Base-by-base conservation (phyloP, 164 flowering plant species). In the grape (Vitis vinifera) region DNA sequence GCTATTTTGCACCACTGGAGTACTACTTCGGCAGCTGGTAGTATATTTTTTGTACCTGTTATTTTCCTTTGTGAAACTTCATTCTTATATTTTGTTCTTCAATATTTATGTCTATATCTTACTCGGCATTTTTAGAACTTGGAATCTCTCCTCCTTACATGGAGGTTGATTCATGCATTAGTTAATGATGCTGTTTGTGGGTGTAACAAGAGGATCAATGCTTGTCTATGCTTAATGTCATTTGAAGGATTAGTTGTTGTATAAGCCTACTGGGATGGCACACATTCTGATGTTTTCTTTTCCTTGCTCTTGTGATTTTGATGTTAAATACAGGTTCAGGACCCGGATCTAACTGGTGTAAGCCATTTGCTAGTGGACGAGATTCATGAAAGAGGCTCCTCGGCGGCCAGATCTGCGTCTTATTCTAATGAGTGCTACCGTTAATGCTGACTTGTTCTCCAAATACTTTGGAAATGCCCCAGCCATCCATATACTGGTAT, bases 311-410 rank as follows among this genome's bases (percentile, higher is more conserved):
- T 50, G 15, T 73, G 23, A 63, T n/a, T 65, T 69, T 76, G 23
- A 29, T 72, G 51, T 55, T 29, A n/a, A 69, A 68, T 53, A 62
- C 91, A 94, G 99, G 91, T 91, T 74, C 85, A 88, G 69, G 97
- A 94, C 68, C 97, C 99, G 47, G 63, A 78, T 61, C 79, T 94
- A 64, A 82, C 83, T 69, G 92, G 95, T 65, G 85, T 91, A 53
- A 94, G 92, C 83, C 97, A 94, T 85, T 82, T 94, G 82, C 74
- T 94, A 59, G 97, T 94, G 57, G 99, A 94, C 82, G 99, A 94
- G 85, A 94, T 94, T 70, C 99, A 94, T 85, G 99, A 94, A 85
- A 87, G 99, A 82, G 99, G 99, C 67, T 71, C 93, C 95, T 70
- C 88, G 84, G 10, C 95, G 97, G 47, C 97, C 91, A 65, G 97